These are phyloP conservation scores for Leucoagaricus sp. DNA, from an alignment of 1,284 basidiomycete species.

Conservation along the genomic window DNA sequence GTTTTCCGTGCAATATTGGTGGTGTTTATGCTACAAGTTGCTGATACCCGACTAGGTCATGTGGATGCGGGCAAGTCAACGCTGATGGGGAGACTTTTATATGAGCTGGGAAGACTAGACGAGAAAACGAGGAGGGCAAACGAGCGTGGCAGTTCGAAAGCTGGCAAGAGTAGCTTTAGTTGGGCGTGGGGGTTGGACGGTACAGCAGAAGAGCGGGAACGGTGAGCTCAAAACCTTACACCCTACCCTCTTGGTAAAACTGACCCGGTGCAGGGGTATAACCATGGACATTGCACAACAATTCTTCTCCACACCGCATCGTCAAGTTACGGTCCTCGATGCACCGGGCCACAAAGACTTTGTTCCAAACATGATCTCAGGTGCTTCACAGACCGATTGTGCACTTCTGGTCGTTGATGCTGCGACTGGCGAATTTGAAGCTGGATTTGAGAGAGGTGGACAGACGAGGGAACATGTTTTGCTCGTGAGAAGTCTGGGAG, in stretches of 20 bases:
- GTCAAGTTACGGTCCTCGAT: conserved; percentile 90
- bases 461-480: conserved; percentile 97
- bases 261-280: conserved; percentile 68
- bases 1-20: conserved; percentile 22
- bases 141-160: conserved; percentile 88
- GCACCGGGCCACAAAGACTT: conserved; percentile 98
- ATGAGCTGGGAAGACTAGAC: conserved; percentile 87
- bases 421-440: conserved; percentile 90
- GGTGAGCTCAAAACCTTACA: conserved; percentile 49
- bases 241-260: conserved; percentile 8
- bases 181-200: conserved; percentile 99
- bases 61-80: conserved; percentile 99
- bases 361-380: conserved; percentile 99
- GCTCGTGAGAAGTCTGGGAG: conserved; percentile 92
- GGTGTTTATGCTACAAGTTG: background rate
- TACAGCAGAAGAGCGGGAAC: conserved; percentile 88
- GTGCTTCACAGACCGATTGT: conserved; percentile 95
- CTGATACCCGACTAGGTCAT: conserved; percentile 81
- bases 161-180: conserved; percentile 93
- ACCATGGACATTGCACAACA: conserved; percentile 97
- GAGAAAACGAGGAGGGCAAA: conserved; percentile 86
- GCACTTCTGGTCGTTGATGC: conserved; percentile 96
- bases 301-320: conserved; percentile 74
- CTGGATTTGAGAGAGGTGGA: conserved; percentile 91
- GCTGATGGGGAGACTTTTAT: conserved; percentile 91